Evolutionary conservation across 306 rosid genomes (phyloP), one percentile per base, ranked within the genome.

Genomic region (Arachis stenosperma): DNA sequence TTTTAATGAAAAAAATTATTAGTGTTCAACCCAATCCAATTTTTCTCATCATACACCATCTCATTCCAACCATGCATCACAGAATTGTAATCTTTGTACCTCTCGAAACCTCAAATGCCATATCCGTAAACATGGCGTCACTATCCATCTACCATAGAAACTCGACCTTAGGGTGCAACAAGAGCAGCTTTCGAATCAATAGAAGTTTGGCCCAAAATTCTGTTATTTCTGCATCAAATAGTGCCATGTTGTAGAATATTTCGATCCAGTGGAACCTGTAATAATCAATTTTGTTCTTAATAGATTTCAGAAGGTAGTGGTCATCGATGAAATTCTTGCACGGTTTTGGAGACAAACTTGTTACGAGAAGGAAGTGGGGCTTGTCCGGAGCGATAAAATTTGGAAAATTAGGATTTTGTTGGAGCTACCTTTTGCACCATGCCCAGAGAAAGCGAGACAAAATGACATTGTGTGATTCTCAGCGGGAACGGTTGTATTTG

Each of bases 101-200:
- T 51, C 6, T 90, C 97, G 97, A 97, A 17, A 93, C 88, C 81
- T 93, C 97, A 37, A 93, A 93, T 1, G 89, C 93, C 98, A 93
- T 93, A 65, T 93, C 98, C 8, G 97, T 93, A 82, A 90, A 93
- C 96, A 93, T 90, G 0, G 97, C 97, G 54, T 93, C 97, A 75
- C 93, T 87, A 29, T 93, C 98, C 98, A 93, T 93, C 98, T 97
- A 93, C 98, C 98, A 93, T 0, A 93, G 69, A 27, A 90, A 93
- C 88, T 93, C 98, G 9, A 90, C 70, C 64, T 93, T 97, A 0
- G 98, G 97, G 9, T 90, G 97, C 0, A 93, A 90, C 7, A 93
- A 52, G 15, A 90, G 66, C 1, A 92, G 86, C 62, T 86, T 88
- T 50, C 96, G 76, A 74, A 92, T 87, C 83, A 88, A 29, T 0